A percentile compares a stretch with the other conserved stretches of the same genome.
phyloP scores from a whole-genome alignment of 768 basidiomycete genomes.

The Phanerodontia chrysosporium region DNA sequence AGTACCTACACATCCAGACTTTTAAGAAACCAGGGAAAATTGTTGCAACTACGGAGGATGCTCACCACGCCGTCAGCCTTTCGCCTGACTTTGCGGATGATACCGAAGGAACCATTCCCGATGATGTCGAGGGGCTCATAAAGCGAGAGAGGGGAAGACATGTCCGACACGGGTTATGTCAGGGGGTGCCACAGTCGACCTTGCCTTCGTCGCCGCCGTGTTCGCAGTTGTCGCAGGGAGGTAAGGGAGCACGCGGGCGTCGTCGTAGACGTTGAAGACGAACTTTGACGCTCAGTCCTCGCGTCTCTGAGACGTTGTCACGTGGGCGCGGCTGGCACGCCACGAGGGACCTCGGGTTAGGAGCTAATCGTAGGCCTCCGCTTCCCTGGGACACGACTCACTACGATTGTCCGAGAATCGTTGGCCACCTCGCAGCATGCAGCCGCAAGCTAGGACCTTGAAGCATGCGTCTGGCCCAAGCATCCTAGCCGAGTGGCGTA shows the following conservation, averaged over 20 bases:
- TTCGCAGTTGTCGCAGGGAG: neutral
- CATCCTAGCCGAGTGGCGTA: no score
- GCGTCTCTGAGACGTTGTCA: neutral
- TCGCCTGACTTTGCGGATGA: slow-evolving; percentile 90
- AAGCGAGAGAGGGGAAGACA: slow-evolving; percentile 52
- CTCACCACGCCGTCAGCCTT: slow-evolving; percentile 79
- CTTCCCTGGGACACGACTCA: no score
- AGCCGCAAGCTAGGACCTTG: no score
- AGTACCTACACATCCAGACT: slow-evolving; percentile 48
- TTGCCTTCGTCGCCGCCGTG: neutral
- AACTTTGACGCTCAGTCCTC: neutral
- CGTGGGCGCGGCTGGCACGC: neutral
- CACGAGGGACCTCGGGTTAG: no score
- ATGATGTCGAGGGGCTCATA: slow-evolving; percentile 91
- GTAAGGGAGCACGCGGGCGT: neutral
- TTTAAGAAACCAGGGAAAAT: slow-evolving; percentile 2
- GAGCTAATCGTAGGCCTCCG: no score
- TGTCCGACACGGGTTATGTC: neutral
- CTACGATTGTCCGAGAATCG: no score
- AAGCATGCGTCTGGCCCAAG: no score
- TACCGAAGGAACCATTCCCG: slow-evolving; percentile 96
- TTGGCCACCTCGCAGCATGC: no score
- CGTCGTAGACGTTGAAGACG: neutral
- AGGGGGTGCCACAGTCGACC: neutral
- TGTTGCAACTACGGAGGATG: slow-evolving; percentile 19